Evolutionary conservation across 306 rosid genomes (phyloP), one percentile per base, ranked within the genome.

Genomic region (Vicia villosa): DNA sequence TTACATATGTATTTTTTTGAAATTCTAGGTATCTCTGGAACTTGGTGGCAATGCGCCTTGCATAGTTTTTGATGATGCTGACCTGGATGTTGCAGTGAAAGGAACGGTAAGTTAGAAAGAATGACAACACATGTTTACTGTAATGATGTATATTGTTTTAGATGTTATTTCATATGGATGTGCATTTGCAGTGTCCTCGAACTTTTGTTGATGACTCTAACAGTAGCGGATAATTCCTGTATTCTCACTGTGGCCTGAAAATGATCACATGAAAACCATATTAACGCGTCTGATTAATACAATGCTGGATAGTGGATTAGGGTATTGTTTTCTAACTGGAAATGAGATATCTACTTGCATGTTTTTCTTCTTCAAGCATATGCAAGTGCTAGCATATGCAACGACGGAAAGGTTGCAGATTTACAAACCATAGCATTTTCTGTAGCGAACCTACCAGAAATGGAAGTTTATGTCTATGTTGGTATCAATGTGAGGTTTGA

Each of bases 41-140:
- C 99, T 94, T 76, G 99, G 97, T 58, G 99, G 99, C 64, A 94
- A 94, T 84, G 97, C 97, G 11, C 97, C 99, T 40, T 91, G 97
- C 90, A 84, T 94, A 64, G 75, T 94, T 77, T 94, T 94, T 84
- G 97, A 94, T 79, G 99, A 94, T 63, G 99, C 99, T 54, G 95
- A 94, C 69, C 77, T 91, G 80, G 95, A 94, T 61, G 89, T 94
- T 70, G 96, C 99, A 46, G 85, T 94, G 38, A 94, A 94, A 81
- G 99, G 97, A 87, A 72, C 91, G 38, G 99, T 94, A 83, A 94
- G 97, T 85, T 51, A 30, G 26, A 63, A 66, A 70, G 55, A n/a
- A 66, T 76, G 59, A 50, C 14, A 22, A 59, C 54, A 55, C 69
- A 51, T 54, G 67, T 38, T 63, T 26, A 69, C 50, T 72, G 21